These are phyloP conservation scores for Ophiostoma australiae DNA, from an alignment of 2,329 filamentous ascomycete species.

Conservation along the genomic window DNA sequence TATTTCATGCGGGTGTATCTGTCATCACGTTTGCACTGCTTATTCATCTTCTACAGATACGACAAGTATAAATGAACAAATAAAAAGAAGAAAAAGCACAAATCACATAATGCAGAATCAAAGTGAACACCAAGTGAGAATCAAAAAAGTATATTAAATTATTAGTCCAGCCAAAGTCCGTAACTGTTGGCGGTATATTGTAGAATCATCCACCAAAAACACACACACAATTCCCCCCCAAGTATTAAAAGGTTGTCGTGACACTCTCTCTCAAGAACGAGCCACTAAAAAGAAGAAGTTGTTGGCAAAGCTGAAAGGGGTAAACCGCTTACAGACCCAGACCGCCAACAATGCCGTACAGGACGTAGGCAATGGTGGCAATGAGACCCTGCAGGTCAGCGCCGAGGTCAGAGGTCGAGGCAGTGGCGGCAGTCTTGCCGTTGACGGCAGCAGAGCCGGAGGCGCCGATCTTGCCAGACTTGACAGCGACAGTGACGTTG, in stretches of 20 bases:
- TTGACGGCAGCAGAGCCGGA: background rate
- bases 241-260: background rate
- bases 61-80: background rate
- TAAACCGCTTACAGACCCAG: slow-evolving; percentile 4
- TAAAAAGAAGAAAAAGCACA: background rate
- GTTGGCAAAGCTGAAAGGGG: background rate
- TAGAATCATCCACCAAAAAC: background rate
- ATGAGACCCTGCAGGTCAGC: background rate
- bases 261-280: background rate
- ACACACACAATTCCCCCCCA: background rate
- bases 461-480: background rate
- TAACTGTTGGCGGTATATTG: background rate
- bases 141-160: slow-evolving; percentile 1
- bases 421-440: background rate
- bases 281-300: background rate
- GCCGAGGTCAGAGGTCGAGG: background rate
- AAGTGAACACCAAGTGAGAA: background rate
- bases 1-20: background rate
- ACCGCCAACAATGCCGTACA: background rate
- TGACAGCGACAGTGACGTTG: background rate
- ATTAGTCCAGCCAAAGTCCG: background rate
- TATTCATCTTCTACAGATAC: background rate
- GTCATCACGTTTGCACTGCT: background rate
- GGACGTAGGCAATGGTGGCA: background rate
- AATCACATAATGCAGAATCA: background rate